Conservation (phyloP, 1,139 yeast genomes). For the Yamadazyma jaroonii region DNA sequence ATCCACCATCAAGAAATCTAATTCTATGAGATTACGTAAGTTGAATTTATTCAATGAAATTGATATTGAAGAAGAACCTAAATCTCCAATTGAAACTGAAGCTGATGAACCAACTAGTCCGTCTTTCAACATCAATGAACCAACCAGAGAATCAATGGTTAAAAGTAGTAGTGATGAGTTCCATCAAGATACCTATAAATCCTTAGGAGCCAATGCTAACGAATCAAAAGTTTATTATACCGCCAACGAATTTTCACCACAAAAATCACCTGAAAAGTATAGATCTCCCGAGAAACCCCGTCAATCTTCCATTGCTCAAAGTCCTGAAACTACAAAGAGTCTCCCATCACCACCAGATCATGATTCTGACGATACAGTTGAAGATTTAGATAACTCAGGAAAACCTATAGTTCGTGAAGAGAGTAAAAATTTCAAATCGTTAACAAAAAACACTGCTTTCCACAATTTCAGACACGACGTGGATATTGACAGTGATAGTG, state of each 20-base stretch:
- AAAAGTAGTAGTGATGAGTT: conserved; percentile 18
- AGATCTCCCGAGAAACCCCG: conserved; percentile 9
- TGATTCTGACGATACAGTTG: conserved; percentile 11
- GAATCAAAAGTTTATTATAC: conserved; percentile 31
- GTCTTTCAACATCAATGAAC: conserved; percentile 12
- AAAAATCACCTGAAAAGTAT: background rate
- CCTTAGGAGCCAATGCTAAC: conserved; percentile 22
- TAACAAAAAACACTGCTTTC: conserved; percentile 43
- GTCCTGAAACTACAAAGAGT: background rate
- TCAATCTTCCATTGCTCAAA: background rate
- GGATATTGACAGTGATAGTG: conserved; percentile 12
- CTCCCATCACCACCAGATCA: background rate
- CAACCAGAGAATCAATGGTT: conserved; percentile 10
- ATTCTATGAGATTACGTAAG: conserved; percentile 44
- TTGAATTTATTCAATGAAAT: conserved; percentile 32
- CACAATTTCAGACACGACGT: conserved; percentile 29
- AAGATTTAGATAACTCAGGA: conserved; percentile 10
- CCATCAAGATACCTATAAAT: conserved; percentile 12
- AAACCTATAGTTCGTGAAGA: conserved; percentile 20
- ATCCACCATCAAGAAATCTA: conserved; percentile 39
- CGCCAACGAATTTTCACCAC: conserved; percentile 22
- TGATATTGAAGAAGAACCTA: conserved; percentile 10
- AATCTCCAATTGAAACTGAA: conserved; percentile 5
- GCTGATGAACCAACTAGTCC: conserved; percentile 13
- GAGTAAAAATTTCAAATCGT: conserved; percentile 25